These are phyloP conservation scores for Arachis monticola DNA, from an alignment of 331 rosid genomes.

Conservation along the genomic window DNA sequence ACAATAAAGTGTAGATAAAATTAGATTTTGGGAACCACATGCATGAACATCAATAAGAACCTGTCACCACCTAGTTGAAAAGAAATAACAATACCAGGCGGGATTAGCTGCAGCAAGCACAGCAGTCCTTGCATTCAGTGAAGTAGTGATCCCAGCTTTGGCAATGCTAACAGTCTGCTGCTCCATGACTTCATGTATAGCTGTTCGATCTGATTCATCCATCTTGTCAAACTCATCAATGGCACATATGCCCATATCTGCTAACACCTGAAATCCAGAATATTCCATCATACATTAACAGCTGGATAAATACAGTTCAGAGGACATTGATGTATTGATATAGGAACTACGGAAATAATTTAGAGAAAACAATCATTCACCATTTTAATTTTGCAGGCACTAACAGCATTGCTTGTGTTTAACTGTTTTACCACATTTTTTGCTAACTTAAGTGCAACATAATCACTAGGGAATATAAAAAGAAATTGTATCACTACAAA, in stretches of 20 bases:
- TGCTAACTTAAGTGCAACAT: conserved; percentile 10
- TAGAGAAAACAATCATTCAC: conserved; percentile 11
- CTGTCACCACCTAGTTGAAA: conserved; percentile 28
- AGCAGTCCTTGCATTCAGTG: conserved; percentile 97
- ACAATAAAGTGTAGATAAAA: conserved; percentile 37
- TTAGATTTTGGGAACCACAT: conserved; percentile 37
- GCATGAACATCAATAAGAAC: conserved; percentile 6
- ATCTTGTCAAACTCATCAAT: conserved; percentile 98
- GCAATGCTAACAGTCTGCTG: conserved; percentile 99
- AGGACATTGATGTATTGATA: conserved; percentile 15
- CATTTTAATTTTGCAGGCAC: conserved; percentile 10
- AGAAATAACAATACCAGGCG: conserved; percentile 70
- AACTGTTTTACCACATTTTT: conserved; percentile 13
- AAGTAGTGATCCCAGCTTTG: conserved; percentile 97
- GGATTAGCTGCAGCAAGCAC: conserved; percentile 99
- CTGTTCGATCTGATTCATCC: conserved; percentile 98
- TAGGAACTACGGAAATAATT: conserved; percentile 11
- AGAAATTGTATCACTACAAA: conserved; percentile 24
- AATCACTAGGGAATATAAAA: conserved; percentile 3
- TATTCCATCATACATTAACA: conserved; percentile 37
- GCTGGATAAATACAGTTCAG: conserved; percentile 29
- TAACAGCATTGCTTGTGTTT: conserved; percentile 2
- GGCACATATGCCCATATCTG: conserved; percentile 99
- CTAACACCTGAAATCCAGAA: conserved; percentile 72
- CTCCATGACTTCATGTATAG: conserved; percentile 99